Evolutionary conservation across 73 alveolate genomes (phyloP), one percentile per base, ranked within the genome.

Genomic region (Stentor roeselii): DNA sequence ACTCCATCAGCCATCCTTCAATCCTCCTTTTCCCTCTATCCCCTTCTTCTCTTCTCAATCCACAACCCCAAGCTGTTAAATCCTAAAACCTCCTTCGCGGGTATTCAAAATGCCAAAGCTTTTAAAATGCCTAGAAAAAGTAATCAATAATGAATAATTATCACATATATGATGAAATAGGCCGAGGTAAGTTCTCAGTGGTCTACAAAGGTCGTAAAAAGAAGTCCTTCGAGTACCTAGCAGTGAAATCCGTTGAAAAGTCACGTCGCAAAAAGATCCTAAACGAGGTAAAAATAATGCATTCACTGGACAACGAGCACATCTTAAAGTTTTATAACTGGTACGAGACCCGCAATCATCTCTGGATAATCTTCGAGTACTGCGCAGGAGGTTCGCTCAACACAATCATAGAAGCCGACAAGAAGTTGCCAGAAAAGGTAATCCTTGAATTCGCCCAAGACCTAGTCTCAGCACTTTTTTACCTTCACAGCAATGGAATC

Each of bases 341-440:
- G 95, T 94, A 95, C 86, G 99, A 95, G 86, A 95, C 99, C 3
- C 83, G 97, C 59, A 95, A 95, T 83, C 99, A 95, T 82, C 90
- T 95, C 34, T 95, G 99, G 99, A 84, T 94, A 30, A 95, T 95
- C 35, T 95, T 92, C 86, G 99, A 95, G 80, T 95, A 93, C 82
- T 95, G 99, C 78, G 95, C 99, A 6, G 99, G 99, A 3, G 98
- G 98, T 3, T 98, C 93, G 67, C 88, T 95, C 21, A 83, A 86
- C 82, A 77, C 90, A 35, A 27, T 95, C 91, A 86, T 95, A 50
- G 95, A 93, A 78, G 88, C 93, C 83, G 99, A 95, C 78, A 83
- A 88, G 78, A 42, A 88, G 60, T 80, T 92, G 2, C 95, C 97
- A 4, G 97, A 92, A 61, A 90, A 75, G 1, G 32, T 31, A 15